Conservation (phyloP, 306 rosid species). For the Phaseolus lunatus region DNA sequence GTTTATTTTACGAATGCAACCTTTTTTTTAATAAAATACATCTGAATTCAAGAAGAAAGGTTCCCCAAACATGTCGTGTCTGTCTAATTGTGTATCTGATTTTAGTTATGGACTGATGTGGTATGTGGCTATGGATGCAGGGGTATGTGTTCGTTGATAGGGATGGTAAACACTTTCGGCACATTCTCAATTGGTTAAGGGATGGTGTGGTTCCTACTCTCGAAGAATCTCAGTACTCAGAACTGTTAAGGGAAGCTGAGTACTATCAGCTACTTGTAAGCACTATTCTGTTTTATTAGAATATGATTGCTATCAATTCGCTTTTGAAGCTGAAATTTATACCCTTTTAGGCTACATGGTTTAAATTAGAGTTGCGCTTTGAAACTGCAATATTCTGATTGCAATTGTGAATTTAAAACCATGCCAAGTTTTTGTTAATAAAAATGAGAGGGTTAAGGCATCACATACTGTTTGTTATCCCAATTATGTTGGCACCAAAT, state of each 20-base stretch:
- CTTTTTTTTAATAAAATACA: too few relatives aligned
- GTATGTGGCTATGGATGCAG: conserved; percentile 51
- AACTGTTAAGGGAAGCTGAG: conserved; percentile 87
- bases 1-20: too few relatives aligned
- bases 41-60: too few relatives aligned
- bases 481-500: too few relatives aligned
- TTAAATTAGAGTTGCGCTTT: not conserved
- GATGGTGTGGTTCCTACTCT: conserved; percentile 80
- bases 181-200: conserved; percentile 95
- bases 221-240: conserved; percentile 62
- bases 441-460: too few relatives aligned
- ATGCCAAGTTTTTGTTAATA: too few relatives aligned
- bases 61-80: not conserved
- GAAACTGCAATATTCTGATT: not conserved
- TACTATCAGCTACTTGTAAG: conserved; percentile 88
- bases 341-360: not conserved
- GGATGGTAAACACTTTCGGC: conserved; percentile 90
- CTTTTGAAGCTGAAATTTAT: conserved; percentile 25
- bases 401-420: not conserved
- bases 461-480: too few relatives aligned
- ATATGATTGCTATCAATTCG: conserved; percentile 21
- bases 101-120: conserved; percentile 3
- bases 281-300: not conserved
- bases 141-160: conserved; percentile 88
- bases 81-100: not conserved